Percentiles rank a stretch among this genome's conserved stretches.
Evolutionary conservation across 1,284 basidiomycete genomes (phyloP).

Genomic region (Pholiota adiposa): DNA sequence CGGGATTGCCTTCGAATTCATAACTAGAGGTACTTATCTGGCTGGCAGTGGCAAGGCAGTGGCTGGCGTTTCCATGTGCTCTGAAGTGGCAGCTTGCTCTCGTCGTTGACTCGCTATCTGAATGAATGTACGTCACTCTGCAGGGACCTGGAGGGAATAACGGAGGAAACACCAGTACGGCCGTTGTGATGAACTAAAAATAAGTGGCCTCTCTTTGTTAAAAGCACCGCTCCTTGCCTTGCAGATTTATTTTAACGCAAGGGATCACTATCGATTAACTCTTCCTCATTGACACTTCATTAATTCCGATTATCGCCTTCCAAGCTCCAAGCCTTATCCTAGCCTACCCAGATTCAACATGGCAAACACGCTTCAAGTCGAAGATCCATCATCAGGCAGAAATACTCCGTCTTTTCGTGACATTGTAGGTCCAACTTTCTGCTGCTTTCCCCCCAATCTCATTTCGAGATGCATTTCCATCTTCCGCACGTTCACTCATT

Average conservation of each 20-base stretch:
- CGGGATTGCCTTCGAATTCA: neutral
- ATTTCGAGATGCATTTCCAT: conserved; percentile 39
- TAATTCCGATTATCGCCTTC: neutral
- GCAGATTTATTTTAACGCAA: neutral
- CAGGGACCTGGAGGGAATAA: too few relatives aligned
- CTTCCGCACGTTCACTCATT: conserved; percentile 43
- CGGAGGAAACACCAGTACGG: neutral
- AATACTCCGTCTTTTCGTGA: conserved; percentile 38
- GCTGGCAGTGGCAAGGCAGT: too few relatives aligned
- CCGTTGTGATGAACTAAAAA: neutral
- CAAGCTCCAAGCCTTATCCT: conserved; percentile 8
- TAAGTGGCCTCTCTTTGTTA: conserved; percentile 3
- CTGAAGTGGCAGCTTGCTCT: too few relatives aligned
- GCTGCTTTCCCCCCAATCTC: conserved; percentile 13
- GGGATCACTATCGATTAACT: conserved; percentile 19
- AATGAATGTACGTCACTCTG: too few relatives aligned
- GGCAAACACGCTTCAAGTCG: conserved; percentile 21
- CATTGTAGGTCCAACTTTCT: conserved; percentile 33
- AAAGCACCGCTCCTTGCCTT: conserved; percentile 1
- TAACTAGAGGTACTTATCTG: too few relatives aligned
- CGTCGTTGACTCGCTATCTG: too few relatives aligned
- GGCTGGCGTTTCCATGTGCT: too few relatives aligned
- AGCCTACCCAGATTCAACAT: conserved; percentile 18
- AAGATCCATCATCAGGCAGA: conserved; percentile 29
- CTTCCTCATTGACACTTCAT: conserved; percentile 6